Evolutionary conservation across 495 filamentous ascomycete species (phyloP), one percentile per base, ranked within the genome.

Genomic region (Aspergillus nanangensis): DNA sequence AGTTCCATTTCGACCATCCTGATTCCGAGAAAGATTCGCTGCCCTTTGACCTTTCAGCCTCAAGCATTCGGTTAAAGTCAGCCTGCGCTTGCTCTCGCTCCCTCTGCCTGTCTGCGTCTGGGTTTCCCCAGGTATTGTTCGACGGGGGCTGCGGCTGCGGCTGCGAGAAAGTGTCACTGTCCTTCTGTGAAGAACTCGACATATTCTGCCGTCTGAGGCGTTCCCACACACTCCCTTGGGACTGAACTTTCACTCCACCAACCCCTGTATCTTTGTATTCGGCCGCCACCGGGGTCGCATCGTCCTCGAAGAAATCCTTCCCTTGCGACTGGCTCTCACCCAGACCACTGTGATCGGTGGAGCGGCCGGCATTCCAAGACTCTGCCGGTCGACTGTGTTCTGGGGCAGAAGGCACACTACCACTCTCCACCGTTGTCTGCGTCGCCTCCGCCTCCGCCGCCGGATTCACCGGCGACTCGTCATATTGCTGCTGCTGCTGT

Each of bases 61-160:
- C 70, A 21, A 74, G 48, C 52, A 74, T 48, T n/a, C 55, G 53
- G 42, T 74, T 64, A 32, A 74, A 74, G 2, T 69, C 64, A 3
- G 62, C 61, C 37, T 66, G 68, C 1, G 67, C 65, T 21, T 60
- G 56, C 22, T 72, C 60, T 38, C 56, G 57, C 35, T 71, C 68
- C 4, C 46, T 46, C 10, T 45, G 50, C 8, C 40, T 34, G 9
- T 52, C 52, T 13, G 32, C 42, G 25, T 29, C 11, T 11, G 25
- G 11, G 25, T 11, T 29, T 7, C 25, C 25, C 25, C 25, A 29
- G 5, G 25, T 11, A 29, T 29, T 11, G 7, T 5, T 29, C 25
- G 25, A 29, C 25, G 25, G 38, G 20, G 9, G 27, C 7, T 40
- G 22, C 33, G 41, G 51, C 4, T 46, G 23, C 14, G 36, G 45